Conservation (phyloP, 208 protist genomes). For the Leishmania tropica region DNA sequence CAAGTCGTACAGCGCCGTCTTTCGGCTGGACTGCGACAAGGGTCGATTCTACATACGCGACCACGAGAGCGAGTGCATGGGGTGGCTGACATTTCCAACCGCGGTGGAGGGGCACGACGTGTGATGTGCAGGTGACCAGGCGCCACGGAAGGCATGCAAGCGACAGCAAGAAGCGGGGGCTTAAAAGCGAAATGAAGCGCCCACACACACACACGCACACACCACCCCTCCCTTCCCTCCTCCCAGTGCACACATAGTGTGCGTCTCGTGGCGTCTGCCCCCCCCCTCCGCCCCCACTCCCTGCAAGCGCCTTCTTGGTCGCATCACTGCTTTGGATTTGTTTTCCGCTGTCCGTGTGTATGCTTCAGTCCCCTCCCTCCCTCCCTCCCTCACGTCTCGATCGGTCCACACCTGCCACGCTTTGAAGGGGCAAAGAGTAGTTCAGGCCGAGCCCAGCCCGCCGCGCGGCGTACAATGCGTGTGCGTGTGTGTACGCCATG, state of each 20-base stretch:
- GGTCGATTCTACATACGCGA: slow-evolving; percentile 67
- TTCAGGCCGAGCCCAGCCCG: neutral
- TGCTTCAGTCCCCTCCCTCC: neutral
- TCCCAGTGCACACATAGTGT: neutral
- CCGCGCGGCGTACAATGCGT: too few species aligned
- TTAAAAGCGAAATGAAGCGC: neutral
- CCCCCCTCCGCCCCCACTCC: neutral
- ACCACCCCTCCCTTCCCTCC: neutral
- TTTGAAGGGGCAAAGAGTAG: neutral
- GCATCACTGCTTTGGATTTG: neutral
- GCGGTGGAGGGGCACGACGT: slow-evolving; percentile 24
- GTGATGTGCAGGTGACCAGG: neutral
- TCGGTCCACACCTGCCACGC: too few species aligned
- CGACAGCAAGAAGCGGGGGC: neutral
- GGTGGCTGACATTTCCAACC: slow-evolving; percentile 41
- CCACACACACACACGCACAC: neutral
- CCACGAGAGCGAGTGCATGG: slow-evolving; percentile 61
- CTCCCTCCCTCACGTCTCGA: neutral
- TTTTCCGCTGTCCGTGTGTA: neutral
- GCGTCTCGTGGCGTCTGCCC: neutral
- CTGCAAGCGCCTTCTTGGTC: neutral
- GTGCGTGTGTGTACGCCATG: neutral
- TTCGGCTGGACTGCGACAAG: slow-evolving; percentile 44
- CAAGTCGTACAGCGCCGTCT: slow-evolving; percentile 51
- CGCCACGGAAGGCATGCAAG: neutral